phyloP scores from a whole-genome alignment of 345 rosid species.

The Lepidium sativum region DNA sequence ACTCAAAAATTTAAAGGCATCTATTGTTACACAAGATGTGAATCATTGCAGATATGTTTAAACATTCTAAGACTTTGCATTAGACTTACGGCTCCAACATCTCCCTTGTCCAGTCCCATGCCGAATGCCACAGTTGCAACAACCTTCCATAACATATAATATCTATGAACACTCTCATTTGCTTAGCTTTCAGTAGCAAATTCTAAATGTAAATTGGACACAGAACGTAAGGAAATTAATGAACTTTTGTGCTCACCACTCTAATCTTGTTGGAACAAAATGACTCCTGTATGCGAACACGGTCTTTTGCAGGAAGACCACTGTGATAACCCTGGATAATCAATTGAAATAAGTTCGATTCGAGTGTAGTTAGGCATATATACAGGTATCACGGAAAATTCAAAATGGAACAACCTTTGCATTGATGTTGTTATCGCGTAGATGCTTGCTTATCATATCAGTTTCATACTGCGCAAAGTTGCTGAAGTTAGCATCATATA shows the following conservation, averaged over 20 bases:
- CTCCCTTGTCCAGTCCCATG: slow-evolving; percentile 96
- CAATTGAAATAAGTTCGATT: slow-evolving; percentile 21
- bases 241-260: slow-evolving; percentile 53
- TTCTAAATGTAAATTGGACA: slow-evolving; percentile 1
- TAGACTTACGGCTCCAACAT: slow-evolving; percentile 91
- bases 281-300: slow-evolving; percentile 64
- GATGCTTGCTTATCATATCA: slow-evolving; percentile 68
- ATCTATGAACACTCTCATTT: slow-evolving; percentile 9
- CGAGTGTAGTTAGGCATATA: slow-evolving; percentile 16
- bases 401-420: slow-evolving; percentile 55
- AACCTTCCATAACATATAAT: slow-evolving; percentile 46
- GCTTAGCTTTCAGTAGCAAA: neutral
- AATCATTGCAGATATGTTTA: slow-evolving; percentile 11
- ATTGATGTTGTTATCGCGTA: slow-evolving; percentile 63
- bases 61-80: slow-evolving; percentile 9
- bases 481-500: slow-evolving; percentile 2
- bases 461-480: slow-evolving; percentile 64
- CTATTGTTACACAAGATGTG: neutral
- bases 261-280: slow-evolving; percentile 90
- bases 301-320: slow-evolving; percentile 70
- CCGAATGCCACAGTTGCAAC: slow-evolving; percentile 99
- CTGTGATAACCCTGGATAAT: slow-evolving; percentile 78
- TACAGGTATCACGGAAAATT: neutral
- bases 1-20: slow-evolving; percentile 14
- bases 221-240: neutral